Percentiles rank a stretch among this genome's conserved stretches.
phyloP scores from a whole-genome alignment of 2,329 filamentous ascomycete species.

The Calonectria hawksworthii region DNA sequence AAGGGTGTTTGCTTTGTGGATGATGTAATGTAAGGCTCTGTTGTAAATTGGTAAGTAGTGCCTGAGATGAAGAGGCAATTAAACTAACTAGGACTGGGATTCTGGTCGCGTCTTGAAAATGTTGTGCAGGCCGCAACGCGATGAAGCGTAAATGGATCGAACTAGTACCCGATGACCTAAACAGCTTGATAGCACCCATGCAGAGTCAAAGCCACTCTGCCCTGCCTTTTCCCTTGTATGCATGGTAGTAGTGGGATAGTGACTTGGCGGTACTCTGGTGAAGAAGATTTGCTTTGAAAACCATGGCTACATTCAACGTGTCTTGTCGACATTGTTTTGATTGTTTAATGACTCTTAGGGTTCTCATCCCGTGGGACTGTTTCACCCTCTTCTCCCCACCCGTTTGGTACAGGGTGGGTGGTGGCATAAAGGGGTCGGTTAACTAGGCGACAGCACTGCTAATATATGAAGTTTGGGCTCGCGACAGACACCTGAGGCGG shows the following conservation, averaged over 20 bases:
- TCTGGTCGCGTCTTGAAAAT: not conserved
- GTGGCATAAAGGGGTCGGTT: conserved; percentile 6
- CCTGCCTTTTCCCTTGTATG: not conserved
- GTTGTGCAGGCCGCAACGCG: not conserved
- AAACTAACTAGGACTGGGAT: not conserved
- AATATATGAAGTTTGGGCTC: conserved; percentile 3
- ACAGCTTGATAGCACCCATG: not conserved
- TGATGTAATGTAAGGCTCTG: not conserved
- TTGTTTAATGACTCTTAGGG: not conserved
- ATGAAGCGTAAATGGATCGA: not conserved
- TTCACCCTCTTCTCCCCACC: conserved; percentile 1
- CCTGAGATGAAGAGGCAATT: not conserved
- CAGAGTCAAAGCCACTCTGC: not conserved
- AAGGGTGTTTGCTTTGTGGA: too few species aligned
- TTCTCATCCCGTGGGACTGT: not conserved
- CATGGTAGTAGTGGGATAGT: too few species aligned
- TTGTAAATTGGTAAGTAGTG: not conserved
- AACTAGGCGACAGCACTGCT: conserved; percentile 8
- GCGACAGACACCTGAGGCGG: not conserved
- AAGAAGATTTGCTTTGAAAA: not conserved
- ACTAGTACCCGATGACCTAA: not conserved
- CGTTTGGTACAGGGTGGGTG: conserved; percentile 7
- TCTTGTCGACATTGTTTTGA: not conserved
- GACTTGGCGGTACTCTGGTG: not conserved
- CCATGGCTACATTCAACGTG: not conserved